phyloP scores from a whole-genome alignment of 2,329 filamentous ascomycete species.

The Verticillium albo-atrum region DNA sequence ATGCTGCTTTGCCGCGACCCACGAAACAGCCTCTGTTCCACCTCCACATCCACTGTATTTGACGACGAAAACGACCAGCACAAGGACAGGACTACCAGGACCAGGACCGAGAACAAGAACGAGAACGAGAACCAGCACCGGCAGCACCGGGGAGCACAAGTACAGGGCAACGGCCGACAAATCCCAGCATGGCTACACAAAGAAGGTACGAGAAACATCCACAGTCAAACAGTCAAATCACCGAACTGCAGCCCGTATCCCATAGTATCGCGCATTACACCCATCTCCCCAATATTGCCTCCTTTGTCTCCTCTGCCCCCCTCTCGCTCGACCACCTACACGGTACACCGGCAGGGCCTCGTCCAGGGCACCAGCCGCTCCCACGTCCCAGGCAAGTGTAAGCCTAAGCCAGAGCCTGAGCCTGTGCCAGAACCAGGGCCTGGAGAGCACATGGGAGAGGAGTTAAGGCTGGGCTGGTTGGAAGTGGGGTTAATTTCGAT shows the following conservation, averaged over 20 bases:
- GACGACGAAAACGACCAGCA: background rate
- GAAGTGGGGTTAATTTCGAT: conserved; percentile 17
- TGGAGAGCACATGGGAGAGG: background rate
- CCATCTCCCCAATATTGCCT: conserved; percentile 1
- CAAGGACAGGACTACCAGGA: background rate
- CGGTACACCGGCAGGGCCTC: background rate
- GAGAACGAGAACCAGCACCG: background rate
- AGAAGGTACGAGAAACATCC: background rate
- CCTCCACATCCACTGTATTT: background rate
- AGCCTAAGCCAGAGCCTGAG: too few relatives aligned
- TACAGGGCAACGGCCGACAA: background rate
- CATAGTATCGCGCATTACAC: background rate
- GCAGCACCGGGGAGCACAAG: background rate
- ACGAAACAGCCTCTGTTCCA: background rate
- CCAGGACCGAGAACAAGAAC: background rate
- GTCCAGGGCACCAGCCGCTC: background rate
- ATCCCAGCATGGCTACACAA: background rate
- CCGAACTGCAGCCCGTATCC: background rate
- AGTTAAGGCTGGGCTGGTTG: conserved; percentile 1
- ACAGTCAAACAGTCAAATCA: background rate
- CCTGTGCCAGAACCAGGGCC: background rate
- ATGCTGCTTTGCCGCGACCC: background rate
- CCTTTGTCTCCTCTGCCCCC: conserved; percentile 6
- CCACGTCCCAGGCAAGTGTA: too few relatives aligned
- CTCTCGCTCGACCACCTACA: conserved; percentile 7